Percentiles rank a stretch among this genome's conserved stretches.
These are phyloP conservation scores for Vigna trinervia DNA, from an alignment of 306 rosid genomes.

Conservation along the genomic window DNA sequence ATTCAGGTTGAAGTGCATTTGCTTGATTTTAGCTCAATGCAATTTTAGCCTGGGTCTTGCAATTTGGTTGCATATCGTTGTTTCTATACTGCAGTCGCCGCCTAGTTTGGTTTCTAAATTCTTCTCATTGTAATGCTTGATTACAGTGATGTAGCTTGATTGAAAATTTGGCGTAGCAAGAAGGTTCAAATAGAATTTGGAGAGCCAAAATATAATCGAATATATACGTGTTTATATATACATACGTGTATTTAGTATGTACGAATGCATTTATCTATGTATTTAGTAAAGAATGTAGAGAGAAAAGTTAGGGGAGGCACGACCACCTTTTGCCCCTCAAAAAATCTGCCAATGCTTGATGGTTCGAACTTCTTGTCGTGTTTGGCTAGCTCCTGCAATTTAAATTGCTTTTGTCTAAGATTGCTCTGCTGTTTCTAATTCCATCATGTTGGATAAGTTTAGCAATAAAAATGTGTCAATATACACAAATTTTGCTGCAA, in stretches of 20 bases:
- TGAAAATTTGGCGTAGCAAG: too few species aligned
- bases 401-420: background rate
- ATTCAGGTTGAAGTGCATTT: conserved; percentile 63
- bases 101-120: background rate
- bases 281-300: too few species aligned
- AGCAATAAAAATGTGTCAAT: background rate
- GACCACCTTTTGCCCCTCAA: too few species aligned
- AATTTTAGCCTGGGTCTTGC: background rate
- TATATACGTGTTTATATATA: too few species aligned
- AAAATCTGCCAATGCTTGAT: too few species aligned
- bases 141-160: too few species aligned
- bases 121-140: background rate
- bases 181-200: too few species aligned
- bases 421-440: background rate
- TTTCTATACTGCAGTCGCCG: background rate
- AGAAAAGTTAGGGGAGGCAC: too few species aligned
- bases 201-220: too few species aligned
- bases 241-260: too few species aligned
- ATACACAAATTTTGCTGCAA: background rate
- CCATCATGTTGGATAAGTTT: background rate
- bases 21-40: background rate
- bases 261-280: too few species aligned
- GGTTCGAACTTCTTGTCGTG: too few species aligned
- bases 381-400: background rate
- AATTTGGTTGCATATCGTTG: background rate